A percentile compares a stretch with the other conserved stretches of the same genome.
Evolutionary conservation across 768 basidiomycete genomes (phyloP).

Genomic region (Calocybe gangraenosa): DNA sequence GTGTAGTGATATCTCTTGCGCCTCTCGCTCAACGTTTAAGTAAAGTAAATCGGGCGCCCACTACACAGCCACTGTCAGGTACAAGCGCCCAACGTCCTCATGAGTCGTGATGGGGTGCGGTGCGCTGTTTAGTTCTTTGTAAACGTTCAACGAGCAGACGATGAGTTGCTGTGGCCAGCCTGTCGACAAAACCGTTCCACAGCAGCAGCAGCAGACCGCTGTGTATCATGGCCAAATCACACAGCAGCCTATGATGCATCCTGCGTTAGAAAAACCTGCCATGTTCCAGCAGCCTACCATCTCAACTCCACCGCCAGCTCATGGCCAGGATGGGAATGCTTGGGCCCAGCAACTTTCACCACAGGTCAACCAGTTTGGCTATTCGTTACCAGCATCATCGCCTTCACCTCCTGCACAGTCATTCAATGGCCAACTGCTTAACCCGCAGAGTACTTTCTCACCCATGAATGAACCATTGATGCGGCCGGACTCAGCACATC

Average conservation of each 20-base stretch:
- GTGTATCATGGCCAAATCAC: constrained; percentile 31
- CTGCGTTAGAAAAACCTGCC: constrained; percentile 38
- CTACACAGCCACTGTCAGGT: constrained; percentile 28
- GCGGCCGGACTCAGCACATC: constrained; percentile 28
- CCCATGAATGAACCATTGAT: constrained; percentile 23
- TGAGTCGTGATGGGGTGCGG: constrained; percentile 12
- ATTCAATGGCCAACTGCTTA: constrained; percentile 21
- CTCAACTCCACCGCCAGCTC: constrained; percentile 25
- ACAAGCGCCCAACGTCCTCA: constrained; percentile 12
- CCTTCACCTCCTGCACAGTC: constrained; percentile 16
- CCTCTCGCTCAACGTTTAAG: background rate
- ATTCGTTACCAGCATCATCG: constrained; percentile 16
- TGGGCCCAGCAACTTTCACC: constrained; percentile 34
- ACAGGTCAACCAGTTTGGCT: constrained; percentile 28
- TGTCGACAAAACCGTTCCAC: constrained; percentile 26
- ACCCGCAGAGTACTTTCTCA: constrained; percentile 16
- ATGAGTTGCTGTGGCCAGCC: constrained; percentile 71
- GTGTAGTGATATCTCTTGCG: too few relatives aligned
- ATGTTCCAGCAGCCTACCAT: constrained; percentile 37
- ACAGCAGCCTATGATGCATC: constrained; percentile 48
- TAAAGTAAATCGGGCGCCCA: constrained; percentile 2
- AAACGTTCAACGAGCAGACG: constrained; percentile 14
- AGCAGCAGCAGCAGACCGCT: constrained; percentile 19
- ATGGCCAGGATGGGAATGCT: constrained; percentile 15
- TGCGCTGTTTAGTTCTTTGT: too few relatives aligned